These are phyloP conservation scores for Fraxinus sp. DNA, from an alignment of 305 asterid genomes.

Conservation along the genomic window DNA sequence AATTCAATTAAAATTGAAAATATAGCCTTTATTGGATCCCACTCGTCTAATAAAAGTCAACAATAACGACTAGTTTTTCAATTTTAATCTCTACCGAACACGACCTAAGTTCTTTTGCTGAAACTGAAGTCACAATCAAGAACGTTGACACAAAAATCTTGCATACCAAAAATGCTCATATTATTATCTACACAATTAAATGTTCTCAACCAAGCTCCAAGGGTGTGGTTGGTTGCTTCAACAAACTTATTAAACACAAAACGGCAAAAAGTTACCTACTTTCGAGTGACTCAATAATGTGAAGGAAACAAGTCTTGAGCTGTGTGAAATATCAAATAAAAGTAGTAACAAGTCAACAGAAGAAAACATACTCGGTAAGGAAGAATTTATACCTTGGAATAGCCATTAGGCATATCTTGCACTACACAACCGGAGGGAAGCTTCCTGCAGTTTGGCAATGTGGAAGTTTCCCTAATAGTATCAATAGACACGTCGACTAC, in stretches of 20 bases:
- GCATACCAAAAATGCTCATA: background rate
- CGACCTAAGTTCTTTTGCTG: no score
- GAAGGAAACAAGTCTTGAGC: conserved; percentile 28
- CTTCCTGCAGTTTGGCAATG: conserved; percentile 56
- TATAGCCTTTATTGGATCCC: no score
- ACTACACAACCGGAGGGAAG: conserved; percentile 94
- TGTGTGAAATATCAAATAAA: conserved; percentile 30
- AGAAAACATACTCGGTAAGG: conserved; percentile 20
- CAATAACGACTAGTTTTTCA: no score
- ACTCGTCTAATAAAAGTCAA: no score
- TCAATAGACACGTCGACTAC: conserved; percentile 85
- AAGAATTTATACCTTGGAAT: conserved; percentile 63
- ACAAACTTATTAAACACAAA: conserved; percentile 56
- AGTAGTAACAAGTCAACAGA: conserved; percentile 30
- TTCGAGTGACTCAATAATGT: conserved; percentile 40
- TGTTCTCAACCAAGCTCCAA: conserved; percentile 38
- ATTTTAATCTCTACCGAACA: no score
- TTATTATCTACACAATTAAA: conserved; percentile 22
- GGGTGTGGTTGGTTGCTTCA: conserved; percentile 45
- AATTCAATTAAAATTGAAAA: no score
- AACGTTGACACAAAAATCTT: background rate
- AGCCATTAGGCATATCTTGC: conserved; percentile 95
- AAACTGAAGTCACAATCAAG: background rate
- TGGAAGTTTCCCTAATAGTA: conserved; percentile 46
- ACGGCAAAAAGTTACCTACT: conserved; percentile 41